Conservation (phyloP, 345 rosid genomes). For the Ceriops tagal region DNA sequence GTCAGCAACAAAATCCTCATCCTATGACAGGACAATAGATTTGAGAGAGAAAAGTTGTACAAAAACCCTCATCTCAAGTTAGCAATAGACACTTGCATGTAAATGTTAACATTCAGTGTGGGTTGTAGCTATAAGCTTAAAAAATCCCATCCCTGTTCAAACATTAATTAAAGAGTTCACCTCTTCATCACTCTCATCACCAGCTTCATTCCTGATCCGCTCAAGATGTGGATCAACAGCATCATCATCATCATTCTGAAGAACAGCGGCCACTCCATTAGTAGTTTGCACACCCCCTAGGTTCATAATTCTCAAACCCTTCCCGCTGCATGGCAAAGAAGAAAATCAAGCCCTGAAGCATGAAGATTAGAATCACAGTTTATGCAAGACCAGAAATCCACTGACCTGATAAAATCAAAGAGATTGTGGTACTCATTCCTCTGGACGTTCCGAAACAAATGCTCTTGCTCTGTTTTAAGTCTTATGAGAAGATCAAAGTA, state of each 20-base stretch:
- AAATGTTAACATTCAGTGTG: too few relatives aligned
- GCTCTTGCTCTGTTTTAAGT: constrained; percentile 93
- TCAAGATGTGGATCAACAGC: constrained; percentile 94
- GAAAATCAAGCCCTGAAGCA: constrained; percentile 8
- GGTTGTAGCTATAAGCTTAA: background rate
- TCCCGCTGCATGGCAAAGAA: constrained; percentile 45
- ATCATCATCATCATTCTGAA: constrained; percentile 73
- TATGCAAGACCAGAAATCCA: constrained; percentile 2
- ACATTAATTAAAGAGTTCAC: constrained; percentile 26
- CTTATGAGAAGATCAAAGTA: constrained; percentile 93
- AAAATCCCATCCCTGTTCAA: background rate
- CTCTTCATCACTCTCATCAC: constrained; percentile 97
- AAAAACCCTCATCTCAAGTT: constrained; percentile 11
- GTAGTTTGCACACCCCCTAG: constrained; percentile 56
- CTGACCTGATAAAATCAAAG: constrained; percentile 78
- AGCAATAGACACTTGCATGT: too few relatives aligned
- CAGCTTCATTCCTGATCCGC: constrained; percentile 81
- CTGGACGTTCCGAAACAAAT: constrained; percentile 92
- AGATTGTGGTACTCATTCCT: constrained; percentile 94
- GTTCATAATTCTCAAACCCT: constrained; percentile 91
- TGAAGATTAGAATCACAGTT: background rate
- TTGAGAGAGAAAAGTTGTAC: background rate
- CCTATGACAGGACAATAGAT: constrained; percentile 36
- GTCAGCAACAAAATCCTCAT: constrained; percentile 80
- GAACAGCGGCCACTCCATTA: constrained; percentile 73